phyloP scores from a whole-genome alignment of 176 grass and related monocot genomes.

The Leersia perrieri region DNA sequence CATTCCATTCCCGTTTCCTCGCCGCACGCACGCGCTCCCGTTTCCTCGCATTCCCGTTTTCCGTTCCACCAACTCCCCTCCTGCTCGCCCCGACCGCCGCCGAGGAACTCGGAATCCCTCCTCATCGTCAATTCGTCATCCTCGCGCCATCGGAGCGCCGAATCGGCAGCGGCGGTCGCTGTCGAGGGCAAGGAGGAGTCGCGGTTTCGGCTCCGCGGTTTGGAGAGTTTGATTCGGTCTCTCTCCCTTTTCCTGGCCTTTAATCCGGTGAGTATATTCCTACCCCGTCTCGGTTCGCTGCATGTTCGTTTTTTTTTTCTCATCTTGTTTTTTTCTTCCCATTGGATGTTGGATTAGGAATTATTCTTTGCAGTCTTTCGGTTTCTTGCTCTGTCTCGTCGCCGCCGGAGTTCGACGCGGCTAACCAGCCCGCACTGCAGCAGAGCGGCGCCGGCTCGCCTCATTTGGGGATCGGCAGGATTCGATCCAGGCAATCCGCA shows the following conservation, averaged over 20 bases:
- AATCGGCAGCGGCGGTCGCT: too few species aligned
- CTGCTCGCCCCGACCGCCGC: too few species aligned
- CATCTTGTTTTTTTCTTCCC: not conserved
- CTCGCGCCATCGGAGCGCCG: too few species aligned
- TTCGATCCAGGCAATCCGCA: not conserved
- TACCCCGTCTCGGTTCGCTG: not conserved
- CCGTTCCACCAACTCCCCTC: too few species aligned
- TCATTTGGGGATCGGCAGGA: not conserved
- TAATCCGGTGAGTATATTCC: not conserved
- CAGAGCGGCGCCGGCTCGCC: not conserved
- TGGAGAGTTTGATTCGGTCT: constrained; percentile 6
- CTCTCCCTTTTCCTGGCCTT: not conserved
- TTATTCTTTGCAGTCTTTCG: not conserved
- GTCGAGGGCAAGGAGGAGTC: not conserved
- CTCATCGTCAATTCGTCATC: too few species aligned
- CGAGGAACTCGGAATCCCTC: too few species aligned
- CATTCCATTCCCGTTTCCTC: not conserved
- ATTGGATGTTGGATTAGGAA: not conserved
- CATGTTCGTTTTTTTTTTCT: not conserved
- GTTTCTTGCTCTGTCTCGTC: not conserved
- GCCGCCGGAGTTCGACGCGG: not conserved
- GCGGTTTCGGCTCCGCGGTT: constrained; percentile 6
- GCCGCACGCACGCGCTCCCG: not conserved
- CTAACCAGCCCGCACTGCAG: not conserved
- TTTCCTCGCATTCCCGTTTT: not conserved